These are phyloP conservation scores for Xerophyta viscosa DNA, from an alignment of 106 monocot genomes.

Conservation along the genomic window DNA sequence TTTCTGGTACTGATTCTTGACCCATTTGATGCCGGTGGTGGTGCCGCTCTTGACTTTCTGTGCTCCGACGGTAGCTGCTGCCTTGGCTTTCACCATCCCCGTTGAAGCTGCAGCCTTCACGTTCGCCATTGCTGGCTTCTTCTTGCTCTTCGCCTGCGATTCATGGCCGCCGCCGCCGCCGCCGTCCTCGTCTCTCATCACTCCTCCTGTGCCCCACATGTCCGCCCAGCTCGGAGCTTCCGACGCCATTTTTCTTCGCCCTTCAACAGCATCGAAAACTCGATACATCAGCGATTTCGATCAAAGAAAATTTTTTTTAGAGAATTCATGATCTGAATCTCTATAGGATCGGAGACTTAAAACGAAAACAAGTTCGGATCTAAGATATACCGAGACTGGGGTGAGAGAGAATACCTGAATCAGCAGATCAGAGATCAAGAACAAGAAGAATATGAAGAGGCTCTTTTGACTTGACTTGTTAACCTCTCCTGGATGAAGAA, in stretches of 20 bases:
- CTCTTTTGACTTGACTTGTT: too few species aligned
- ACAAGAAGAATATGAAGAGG: too few species aligned
- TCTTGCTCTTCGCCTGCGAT: not conserved
- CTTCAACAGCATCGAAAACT: not conserved
- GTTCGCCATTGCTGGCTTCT: not conserved
- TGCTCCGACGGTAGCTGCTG: slow-evolving; percentile 4
- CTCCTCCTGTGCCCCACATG: slow-evolving; percentile 1
- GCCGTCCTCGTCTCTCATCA: not conserved
- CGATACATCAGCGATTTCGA: too few species aligned
- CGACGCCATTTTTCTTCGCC: not conserved
- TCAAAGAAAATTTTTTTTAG: too few species aligned
- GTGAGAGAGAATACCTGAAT: too few species aligned
- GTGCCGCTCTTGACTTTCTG: slow-evolving; percentile 9
- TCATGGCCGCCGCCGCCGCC: not conserved
- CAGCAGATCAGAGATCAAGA: too few species aligned
- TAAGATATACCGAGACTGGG: too few species aligned
- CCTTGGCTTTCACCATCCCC: slow-evolving; percentile 8
- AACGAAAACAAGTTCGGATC: too few species aligned
- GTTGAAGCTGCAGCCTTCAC: slow-evolving; percentile 1
- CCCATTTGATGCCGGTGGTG: not conserved
- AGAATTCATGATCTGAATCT: too few species aligned
- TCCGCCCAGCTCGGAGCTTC: slow-evolving; percentile 7
- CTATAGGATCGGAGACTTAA: too few species aligned
- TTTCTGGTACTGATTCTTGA: slow-evolving; percentile 6
- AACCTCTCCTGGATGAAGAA: too few species aligned